Evolutionary conservation across 108 stramenopile species (phyloP).

Genomic region (Bacterosira constricta): DNA sequence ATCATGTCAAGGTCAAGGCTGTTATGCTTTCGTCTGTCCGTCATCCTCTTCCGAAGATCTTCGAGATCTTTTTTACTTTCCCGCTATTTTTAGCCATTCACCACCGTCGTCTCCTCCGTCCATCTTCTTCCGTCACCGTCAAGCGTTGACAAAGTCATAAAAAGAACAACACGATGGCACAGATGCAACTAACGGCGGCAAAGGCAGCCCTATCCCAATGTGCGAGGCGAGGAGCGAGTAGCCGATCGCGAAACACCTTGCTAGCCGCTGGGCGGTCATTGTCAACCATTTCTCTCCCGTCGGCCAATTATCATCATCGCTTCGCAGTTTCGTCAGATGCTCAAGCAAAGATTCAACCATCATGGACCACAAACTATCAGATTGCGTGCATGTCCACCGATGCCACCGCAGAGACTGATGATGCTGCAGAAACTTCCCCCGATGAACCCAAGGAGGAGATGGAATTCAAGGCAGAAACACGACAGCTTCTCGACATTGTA

Average conservation of each 20-base stretch:
- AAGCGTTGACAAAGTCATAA: too few species aligned
- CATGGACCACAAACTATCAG: not conserved
- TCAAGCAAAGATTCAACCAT: not conserved
- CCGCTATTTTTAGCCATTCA: too few species aligned
- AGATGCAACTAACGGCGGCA: not conserved
- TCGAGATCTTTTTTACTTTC: too few species aligned
- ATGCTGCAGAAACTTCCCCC: not conserved
- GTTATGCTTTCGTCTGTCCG: too few species aligned
- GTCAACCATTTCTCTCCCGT: not conserved
- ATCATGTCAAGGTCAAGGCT: too few species aligned
- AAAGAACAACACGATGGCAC: not conserved
- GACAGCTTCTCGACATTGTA: conserved; percentile 88
- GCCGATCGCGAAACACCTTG: not conserved
- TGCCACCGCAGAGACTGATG: not conserved
- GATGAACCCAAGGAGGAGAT: conserved; percentile 35
- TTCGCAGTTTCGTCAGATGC: not conserved
- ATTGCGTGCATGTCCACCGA: conserved; percentile 14
- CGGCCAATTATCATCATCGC: not conserved
- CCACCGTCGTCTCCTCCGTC: not conserved
- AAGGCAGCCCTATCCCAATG: not conserved
- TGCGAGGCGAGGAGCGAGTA: not conserved
- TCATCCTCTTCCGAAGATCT: too few species aligned
- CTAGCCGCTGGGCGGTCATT: not conserved
- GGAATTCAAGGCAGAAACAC: conserved; percentile 96
- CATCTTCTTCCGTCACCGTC: not conserved